Evolutionary conservation across 2,329 filamentous ascomycete species (phyloP), one percentile per base, ranked within the genome.

Genomic region (Chaetomium sp.): DNA sequence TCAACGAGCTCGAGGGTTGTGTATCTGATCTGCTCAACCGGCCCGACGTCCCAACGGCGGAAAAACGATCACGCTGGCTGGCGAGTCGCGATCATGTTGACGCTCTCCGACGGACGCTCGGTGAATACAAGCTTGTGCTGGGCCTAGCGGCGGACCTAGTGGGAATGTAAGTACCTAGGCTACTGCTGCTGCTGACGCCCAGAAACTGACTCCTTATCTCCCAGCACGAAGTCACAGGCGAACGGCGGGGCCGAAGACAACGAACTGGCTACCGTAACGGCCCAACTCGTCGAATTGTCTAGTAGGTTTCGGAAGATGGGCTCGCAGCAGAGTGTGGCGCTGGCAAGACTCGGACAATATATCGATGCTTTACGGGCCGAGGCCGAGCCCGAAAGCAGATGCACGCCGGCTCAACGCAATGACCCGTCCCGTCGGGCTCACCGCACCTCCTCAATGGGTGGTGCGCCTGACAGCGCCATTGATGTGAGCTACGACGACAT

Each of bases 311-410:
- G 78, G 6, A 72, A 75, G n/a, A 64, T 69, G n/a, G 75, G 78
- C 38, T 73, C 91, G 74, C 87, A 87, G 72, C 84, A 84, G 67
- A 87, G 86, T 75, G 84, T 88, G n/a, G 87, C 89, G 62, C 86
- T 91, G 66, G 86, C 87, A 1, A 86, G 83, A 3, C 85, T 87
- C n/a, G 87, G 88, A 64, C 88, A 85, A 25, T 87, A 90, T 67
- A 82, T 89, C 66, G 89, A 90, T 72, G 85, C 88, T 0, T 83
- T 93, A 6, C 89, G 89, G 7, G 85, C 88, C 69, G 90, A 91
- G 77, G 77, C 77, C 45, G 69, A 74, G 53, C 69, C 70, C 4
- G 54, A 54, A 10, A 35, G 64, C 9, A 57, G 64, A n/a, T n/a
- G 31, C 25, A 55, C 60, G 19, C 53, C 54, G 12, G 53, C 66